Base-by-base conservation (phyloP, 495 filamentous ascomycete genomes). In the Talaromyces adpressus region DNA sequence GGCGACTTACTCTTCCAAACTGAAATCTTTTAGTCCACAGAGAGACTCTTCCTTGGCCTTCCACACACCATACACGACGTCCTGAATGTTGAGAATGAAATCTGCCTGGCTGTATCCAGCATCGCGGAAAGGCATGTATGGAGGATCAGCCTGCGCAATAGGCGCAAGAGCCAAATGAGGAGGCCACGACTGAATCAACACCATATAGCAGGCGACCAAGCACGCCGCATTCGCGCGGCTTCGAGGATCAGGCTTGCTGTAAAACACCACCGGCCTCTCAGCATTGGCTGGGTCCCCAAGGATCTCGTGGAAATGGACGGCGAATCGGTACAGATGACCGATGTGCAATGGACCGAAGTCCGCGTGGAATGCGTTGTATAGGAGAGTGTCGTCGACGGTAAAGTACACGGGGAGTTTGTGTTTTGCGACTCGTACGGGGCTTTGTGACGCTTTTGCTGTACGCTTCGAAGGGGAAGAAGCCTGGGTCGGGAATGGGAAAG, bases 71-170 rank as follows among this genome's bases (percentile, higher is more conserved):
- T 99, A 99, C 0, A 99, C 92, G 9, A 99, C 87, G 70, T 99
- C 94, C 75, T 99, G 94, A 47, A 98, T 89, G 57, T 88, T 96
- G 64, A 99, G 80, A 45, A 90, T 85, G 71, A 95, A 99, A 74
- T 99, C 94, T 51, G 94, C 94, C 75, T 99, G 94, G 69, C 94
- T 97, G 77, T 98, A 99, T 45, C 94, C 94, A 65, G 94, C 94
- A 76, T 99, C 94, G 53, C 94, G 84, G 83, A 99, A 99, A 4
- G 94, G 94, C 94, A 99, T 99, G 71, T 96, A 84, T 4, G 94
- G 94, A 12, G 93, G 94, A 69, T 98, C 93, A 59, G 91, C 89
- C 77, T 98, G 95, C 14, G 94, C 90, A 67, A 98, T 92, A 1
- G 94, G 94, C 7, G 95, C 93, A 2, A 99, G 84, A n/a, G 93